Evolutionary conservation across 176 grass and related monocot species (phyloP), one percentile per base, ranked within the genome.

Genomic region (Triticum timopheevii): DNA sequence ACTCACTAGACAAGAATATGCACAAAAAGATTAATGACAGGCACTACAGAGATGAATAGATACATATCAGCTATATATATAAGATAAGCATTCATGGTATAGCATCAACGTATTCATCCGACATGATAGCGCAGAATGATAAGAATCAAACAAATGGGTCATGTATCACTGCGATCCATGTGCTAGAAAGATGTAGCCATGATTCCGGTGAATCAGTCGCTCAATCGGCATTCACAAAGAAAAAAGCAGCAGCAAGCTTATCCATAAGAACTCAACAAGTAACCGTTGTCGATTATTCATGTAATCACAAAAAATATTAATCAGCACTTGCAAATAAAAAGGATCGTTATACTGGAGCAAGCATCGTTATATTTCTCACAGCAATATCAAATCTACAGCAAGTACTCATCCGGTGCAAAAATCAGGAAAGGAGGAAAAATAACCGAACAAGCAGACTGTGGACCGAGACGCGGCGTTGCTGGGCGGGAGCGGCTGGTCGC

Each of bases 1-100:
- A 87, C 49, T 44, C 83, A 86, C 85, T 90, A 69, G 52, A 61
- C 8, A 87, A 83, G 67, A 70, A 82, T 74, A 54, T 16, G 27
- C 42, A 45, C 13, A 3, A 64, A 52, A 62, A 27, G 33, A 83
- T 64, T 20, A 82, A 88, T 81, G 69, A 35, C 16, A 75, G 66
- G 42, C 16, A 16, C 50, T 54, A 54, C 5, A 19, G 7, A 54
- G 16, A 19, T 54, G 50, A 54, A 54, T 54, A 76, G 65, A 39
- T 67, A 67, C 31, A 19, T 67, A 33, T 67, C 65, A 67, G 28
- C 65, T 45, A 59, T 19, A 64, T 33, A 54, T 54, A 54, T 80
- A 23, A 79, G 56, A 79, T 61, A 39, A 79, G 24, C 30, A 59
- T 59, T 19, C 75, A 78, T 34, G 30, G 2, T 59, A 78, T 78